These are phyloP conservation scores for Sordariomycetes sp. DNA, from an alignment of 2,329 filamentous ascomycete species.

Conservation along the genomic window DNA sequence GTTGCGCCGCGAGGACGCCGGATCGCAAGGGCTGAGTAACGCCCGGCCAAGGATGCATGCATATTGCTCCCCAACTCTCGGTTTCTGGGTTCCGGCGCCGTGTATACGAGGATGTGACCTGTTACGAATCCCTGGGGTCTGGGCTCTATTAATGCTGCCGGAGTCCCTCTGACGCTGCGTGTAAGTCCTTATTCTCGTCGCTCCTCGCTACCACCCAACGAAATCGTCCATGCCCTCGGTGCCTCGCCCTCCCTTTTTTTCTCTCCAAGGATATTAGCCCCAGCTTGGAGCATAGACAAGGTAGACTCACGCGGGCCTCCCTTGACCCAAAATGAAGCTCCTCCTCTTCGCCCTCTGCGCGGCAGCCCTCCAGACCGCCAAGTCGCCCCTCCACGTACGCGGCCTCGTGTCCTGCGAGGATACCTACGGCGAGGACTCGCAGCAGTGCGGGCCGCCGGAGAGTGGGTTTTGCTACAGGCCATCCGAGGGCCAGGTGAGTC, in stretches of 20 bases:
- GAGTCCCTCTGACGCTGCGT: too few species aligned
- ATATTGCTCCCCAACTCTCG: too few species aligned
- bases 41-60: too few species aligned
- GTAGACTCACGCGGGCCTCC: background rate
- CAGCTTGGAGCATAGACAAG: background rate
- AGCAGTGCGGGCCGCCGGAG: slow-evolving; percentile 2
- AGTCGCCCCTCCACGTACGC: background rate
- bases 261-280: background rate
- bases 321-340: background rate
- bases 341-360: background rate
- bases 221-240: too few species aligned
- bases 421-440: background rate
- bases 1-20: too few species aligned
- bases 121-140: too few species aligned
- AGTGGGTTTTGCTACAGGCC: slow-evolving; percentile 4
- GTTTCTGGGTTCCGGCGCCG: too few species aligned
- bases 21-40: too few species aligned
- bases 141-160: too few species aligned
- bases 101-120: too few species aligned
- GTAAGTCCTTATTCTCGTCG: too few species aligned
- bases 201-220: too few species aligned
- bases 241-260: background rate
- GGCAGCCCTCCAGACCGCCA: background rate
- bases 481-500: background rate
- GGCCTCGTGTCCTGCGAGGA: slow-evolving; percentile 2